These are phyloP conservation scores for Ogataea naganishii DNA, from an alignment of 805 yeast genomes.

Conservation along the genomic window DNA sequence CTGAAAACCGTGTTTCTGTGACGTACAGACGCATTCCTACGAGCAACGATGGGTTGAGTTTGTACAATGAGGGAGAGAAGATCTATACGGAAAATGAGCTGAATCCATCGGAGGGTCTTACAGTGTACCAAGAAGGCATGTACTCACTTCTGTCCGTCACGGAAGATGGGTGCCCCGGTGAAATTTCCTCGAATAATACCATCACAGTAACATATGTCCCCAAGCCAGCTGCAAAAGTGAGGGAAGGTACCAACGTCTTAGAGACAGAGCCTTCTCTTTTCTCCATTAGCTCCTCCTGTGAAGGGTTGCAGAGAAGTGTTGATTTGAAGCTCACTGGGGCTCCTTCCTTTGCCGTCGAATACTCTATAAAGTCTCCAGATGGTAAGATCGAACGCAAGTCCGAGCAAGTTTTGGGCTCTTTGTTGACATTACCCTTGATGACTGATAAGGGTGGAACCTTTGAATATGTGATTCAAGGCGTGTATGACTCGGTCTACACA, in stretches of 20 bases:
- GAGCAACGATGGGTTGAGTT: too few relatives aligned
- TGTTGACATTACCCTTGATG: constrained; percentile 28
- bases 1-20: constrained; percentile 22
- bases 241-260: constrained; percentile 1
- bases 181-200: constrained; percentile 13
- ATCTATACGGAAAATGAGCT: constrained; percentile 6
- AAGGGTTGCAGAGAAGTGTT: constrained; percentile 13
- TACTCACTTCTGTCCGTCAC: constrained; percentile 30
- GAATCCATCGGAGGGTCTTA: constrained; percentile 19
- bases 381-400: constrained; percentile 32
- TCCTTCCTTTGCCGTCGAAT: constrained; percentile 59
- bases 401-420: constrained; percentile 38
- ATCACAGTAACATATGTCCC: constrained; percentile 20
- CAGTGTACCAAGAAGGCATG: constrained; percentile 31
- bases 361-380: constrained; percentile 50
- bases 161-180: constrained; percentile 39
- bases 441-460: constrained; percentile 48
- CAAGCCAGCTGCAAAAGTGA: constrained; percentile 14
- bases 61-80: constrained; percentile 11
- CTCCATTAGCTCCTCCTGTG: constrained; percentile 13
- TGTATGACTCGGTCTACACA: constrained; percentile 59
- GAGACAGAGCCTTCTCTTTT: constrained; percentile 2
- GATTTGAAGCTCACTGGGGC: constrained; percentile 44
- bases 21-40: constrained; percentile 25
- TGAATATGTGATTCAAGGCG: constrained; percentile 47